phyloP scores from a whole-genome alignment of 345 rosid genomes.

The Eutrema yunnanense region DNA sequence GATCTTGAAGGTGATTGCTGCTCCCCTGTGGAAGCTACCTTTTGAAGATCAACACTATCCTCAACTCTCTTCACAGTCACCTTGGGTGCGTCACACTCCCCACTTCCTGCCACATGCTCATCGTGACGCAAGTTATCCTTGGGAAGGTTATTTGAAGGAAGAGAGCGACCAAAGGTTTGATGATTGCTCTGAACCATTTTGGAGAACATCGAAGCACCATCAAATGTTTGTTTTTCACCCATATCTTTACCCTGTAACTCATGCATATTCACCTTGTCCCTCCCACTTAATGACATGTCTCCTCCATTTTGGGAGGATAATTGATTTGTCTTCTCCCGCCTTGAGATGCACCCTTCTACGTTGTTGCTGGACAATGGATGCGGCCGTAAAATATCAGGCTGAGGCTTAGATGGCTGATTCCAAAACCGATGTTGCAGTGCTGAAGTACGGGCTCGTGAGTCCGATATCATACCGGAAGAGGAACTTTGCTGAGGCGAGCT shows the following conservation, averaged over 20 bases:
- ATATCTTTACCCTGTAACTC: conserved; percentile 36
- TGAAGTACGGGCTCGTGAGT: conserved; percentile 37
- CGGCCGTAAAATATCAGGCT: conserved; percentile 32
- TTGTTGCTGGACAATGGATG: conserved; percentile 31
- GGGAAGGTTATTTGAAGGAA: conserved; percentile 38
- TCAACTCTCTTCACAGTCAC: conserved; percentile 46
- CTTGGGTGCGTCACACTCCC: conserved; percentile 40
- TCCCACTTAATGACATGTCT: conserved; percentile 32
- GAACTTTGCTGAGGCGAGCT: conserved; percentile 36
- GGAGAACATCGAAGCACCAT: conserved; percentile 21
- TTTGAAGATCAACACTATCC: conserved; percentile 38
- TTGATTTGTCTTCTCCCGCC: conserved; percentile 33
- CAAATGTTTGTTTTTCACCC: conserved; percentile 29
- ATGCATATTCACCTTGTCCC: conserved; percentile 14
- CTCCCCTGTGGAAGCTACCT: conserved; percentile 37
- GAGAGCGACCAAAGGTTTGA: conserved; percentile 55
- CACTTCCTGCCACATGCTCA: conserved; percentile 47
- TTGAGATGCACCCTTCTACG: conserved; percentile 34
- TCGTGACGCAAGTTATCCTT: conserved; percentile 44
- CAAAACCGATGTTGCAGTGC: conserved; percentile 36
- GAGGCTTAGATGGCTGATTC: conserved; percentile 31
- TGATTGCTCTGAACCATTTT: conserved; percentile 38
- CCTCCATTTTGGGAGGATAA: conserved; percentile 33
- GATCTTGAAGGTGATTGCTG: conserved; percentile 30
- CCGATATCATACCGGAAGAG: conserved; percentile 31